Evolutionary conservation across 129 eudicot species (phyloP), one percentile per base, ranked within the genome.

Genomic region (Scalesia atractyloides): DNA sequence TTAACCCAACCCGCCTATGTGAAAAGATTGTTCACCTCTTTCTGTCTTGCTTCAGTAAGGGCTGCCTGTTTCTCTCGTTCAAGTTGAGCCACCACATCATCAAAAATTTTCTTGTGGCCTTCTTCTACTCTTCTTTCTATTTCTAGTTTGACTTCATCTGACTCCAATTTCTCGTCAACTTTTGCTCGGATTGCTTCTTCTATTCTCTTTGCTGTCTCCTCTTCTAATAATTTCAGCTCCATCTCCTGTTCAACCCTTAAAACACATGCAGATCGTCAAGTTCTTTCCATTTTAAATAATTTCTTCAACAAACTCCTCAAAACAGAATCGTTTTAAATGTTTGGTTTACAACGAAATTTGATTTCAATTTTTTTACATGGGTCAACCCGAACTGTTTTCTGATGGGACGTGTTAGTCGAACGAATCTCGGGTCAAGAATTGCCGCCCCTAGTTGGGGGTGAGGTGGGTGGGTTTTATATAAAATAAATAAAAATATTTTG

Each of bases 171-270:
- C 72, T 89, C 96, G 69, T 90, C 96, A 20, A 92, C 98, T 64
- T 86, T 89, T 78, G 68, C 73, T 46, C 93, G 82, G 47, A 92
- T 89, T 78, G 91, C 96, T 86, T 89, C 98, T 88, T 92, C 98
- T 77, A 89, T 73, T 80, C 96, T 87, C 81, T 49, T 85, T 37
- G 98, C 87, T 19, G 98, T 92, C 79, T 92, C 98, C 68, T 91
- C 97, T 79, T 89, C 98, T 76, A 92, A 71, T 57, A 78, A 78
- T 80, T 82, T 89, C 41, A 89, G 86, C 84, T 92, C 96, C 53
- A 69, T 89, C 77, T 87, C 95, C 73, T 75, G 88, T 83, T 89
- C 91, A 76, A 72, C 82, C 82, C 98, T 89, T 70, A 67, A 16
- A 76, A 69, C n/a, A 52, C n/a, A 62, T 59, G 39, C 52, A 34